Evolutionary conservation across 305 asterid genomes (phyloP).

Genomic region (Fraxinus nigra): DNA sequence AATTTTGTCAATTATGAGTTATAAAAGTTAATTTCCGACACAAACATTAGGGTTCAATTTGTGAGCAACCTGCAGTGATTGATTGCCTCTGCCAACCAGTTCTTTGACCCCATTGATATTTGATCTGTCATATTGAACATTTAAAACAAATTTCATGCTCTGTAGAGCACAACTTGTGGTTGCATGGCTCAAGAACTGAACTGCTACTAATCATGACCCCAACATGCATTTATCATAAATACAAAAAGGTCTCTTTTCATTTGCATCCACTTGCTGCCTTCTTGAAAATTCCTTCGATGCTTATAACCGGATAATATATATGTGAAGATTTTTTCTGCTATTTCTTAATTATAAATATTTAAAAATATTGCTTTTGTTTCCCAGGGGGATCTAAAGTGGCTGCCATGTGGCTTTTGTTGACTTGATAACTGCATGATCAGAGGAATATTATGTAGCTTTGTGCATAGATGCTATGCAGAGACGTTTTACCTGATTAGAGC

Average conservation of each 20-base stretch:
- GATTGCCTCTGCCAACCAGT: constrained; percentile 16
- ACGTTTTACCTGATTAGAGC: constrained; percentile 45
- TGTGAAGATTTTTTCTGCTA: constrained; percentile 5
- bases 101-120: neutral
- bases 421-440: constrained; percentile 18
- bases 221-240: neutral
- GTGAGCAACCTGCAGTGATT: neutral
- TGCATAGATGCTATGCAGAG: constrained; percentile 35
- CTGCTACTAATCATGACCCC: neutral
- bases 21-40: neutral
- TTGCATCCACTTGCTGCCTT: constrained; percentile 17
- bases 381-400: constrained; percentile 30
- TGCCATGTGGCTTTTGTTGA: constrained; percentile 18
- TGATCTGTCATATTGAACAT: neutral
- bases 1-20: constrained; percentile 2
- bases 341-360: constrained; percentile 5
- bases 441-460: constrained; percentile 24
- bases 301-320: neutral
- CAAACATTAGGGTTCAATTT: neutral
- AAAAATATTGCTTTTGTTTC: constrained; percentile 1
- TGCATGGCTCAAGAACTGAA: constrained; percentile 10
- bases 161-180: constrained; percentile 1
- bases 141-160: neutral
- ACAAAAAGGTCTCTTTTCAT: constrained; percentile 5
- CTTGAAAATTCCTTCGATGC: neutral